Conservation (phyloP, 1,139 yeast genomes). For the Protomyces pachydermus region DNA sequence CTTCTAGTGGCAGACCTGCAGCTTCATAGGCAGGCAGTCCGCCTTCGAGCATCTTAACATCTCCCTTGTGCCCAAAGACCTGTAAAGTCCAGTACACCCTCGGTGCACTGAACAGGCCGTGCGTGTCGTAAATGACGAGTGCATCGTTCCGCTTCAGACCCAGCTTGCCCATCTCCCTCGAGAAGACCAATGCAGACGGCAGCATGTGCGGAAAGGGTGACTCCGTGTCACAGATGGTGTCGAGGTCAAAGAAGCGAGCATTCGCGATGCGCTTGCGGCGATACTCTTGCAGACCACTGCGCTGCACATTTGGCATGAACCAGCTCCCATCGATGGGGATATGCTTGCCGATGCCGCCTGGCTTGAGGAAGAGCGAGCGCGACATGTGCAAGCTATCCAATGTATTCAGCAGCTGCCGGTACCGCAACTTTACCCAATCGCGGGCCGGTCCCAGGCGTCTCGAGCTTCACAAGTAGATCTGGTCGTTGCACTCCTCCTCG, state of each 20-base stretch:
- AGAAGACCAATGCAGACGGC: constrained; percentile 44
- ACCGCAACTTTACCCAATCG: too few species aligned
- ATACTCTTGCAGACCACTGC: constrained; percentile 50
- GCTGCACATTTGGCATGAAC: constrained; percentile 75
- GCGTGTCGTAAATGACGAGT: constrained; percentile 11
- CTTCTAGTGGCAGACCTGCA: constrained; percentile 1
- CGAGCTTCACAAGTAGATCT: too few species aligned
- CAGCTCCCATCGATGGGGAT: constrained; percentile 69
- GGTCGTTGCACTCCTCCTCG: too few species aligned
- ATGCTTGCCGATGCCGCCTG: neutral
- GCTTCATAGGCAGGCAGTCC: constrained; percentile 16
- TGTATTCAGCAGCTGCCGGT: too few species aligned
- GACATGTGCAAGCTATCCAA: neutral
- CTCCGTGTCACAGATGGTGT: constrained; percentile 52
- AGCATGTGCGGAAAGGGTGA: constrained; percentile 86
- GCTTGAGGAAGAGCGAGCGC: neutral
- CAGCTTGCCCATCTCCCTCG: constrained; percentile 5
- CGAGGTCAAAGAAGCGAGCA: constrained; percentile 77
- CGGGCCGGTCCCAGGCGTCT: too few species aligned
- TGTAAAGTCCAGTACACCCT: constrained; percentile 11
- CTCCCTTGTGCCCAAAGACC: constrained; percentile 9
- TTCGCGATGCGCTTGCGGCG: constrained; percentile 53
- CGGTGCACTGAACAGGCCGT: constrained; percentile 16
- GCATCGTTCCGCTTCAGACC: constrained; percentile 5
- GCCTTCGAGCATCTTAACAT: constrained; percentile 12